phyloP scores from a whole-genome alignment of 2,329 filamentous ascomycete genomes.

The Xylaria sp. region DNA sequence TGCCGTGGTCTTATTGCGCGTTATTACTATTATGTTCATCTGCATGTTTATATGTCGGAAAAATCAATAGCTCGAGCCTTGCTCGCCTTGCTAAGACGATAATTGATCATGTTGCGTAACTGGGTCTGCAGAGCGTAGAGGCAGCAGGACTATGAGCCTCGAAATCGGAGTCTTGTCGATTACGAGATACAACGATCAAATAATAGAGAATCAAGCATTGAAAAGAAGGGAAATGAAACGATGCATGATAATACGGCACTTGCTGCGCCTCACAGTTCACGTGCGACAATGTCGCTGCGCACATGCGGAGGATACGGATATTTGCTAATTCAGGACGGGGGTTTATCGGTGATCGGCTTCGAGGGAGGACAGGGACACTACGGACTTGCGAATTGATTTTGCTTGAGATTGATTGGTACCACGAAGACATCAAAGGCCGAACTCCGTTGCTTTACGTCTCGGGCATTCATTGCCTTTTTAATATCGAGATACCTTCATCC shows the following conservation, averaged over 20 bases:
- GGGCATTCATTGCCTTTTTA: neutral
- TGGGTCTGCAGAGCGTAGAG: neutral
- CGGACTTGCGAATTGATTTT: constrained; percentile 22
- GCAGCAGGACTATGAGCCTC: neutral
- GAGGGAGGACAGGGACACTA: constrained; percentile 17
- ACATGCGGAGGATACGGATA: constrained; percentile 16
- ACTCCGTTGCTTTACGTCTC: constrained; percentile 7
- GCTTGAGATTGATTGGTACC: constrained; percentile 30
- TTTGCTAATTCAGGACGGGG: constrained; percentile 9
- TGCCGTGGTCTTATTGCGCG: constrained; percentile 18
- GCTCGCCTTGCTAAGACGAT: constrained; percentile 1
- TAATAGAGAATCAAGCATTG: no score
- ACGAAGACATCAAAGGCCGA: constrained; percentile 23
- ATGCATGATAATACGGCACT: neutral
- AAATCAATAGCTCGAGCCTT: neutral
- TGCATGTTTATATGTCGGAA: neutral
- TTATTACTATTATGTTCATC: neutral
- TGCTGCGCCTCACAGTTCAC: constrained; percentile 16
- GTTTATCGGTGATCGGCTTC: constrained; percentile 24
- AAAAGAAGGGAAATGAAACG: neutral
- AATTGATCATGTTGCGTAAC: constrained; percentile 8
- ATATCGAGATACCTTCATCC: neutral
- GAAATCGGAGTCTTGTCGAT: no score
- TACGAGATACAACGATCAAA: no score
- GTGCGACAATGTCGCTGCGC: constrained; percentile 28